Conservation (phyloP, 805 yeast species). For the Wickerhamiella qilinensis region DNA sequence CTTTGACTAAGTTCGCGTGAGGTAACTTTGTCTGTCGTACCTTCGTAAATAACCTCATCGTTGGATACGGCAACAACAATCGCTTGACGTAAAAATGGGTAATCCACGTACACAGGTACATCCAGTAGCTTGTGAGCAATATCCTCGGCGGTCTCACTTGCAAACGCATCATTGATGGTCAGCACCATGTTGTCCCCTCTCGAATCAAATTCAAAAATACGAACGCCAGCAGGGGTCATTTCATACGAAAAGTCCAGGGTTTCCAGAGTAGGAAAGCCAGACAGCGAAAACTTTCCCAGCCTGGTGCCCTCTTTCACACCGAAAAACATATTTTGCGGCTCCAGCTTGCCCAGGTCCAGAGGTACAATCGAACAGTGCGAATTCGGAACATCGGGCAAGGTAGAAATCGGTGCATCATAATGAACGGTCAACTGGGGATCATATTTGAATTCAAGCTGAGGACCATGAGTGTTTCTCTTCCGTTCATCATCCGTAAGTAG, state of each 20-base stretch:
- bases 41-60: slow-evolving; percentile 15
- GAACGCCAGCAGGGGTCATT: slow-evolving; percentile 45
- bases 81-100: slow-evolving; percentile 86
- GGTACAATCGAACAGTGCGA: slow-evolving; percentile 58
- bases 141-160: slow-evolving; percentile 33
- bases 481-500: slow-evolving; percentile 55
- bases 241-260: slow-evolving; percentile 45
- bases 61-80: slow-evolving; percentile 49
- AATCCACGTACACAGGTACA: slow-evolving; percentile 53
- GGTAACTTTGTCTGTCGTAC: neutral
- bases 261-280: slow-evolving; percentile 79
- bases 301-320: slow-evolving; percentile 55
- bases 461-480: slow-evolving; percentile 59
- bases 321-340: slow-evolving; percentile 21
- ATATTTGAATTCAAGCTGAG: slow-evolving; percentile 47
- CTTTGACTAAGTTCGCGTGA: slow-evolving; percentile 27
- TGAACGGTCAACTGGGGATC: slow-evolving; percentile 59
- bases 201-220: slow-evolving; percentile 74
- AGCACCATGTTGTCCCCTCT: slow-evolving; percentile 69
- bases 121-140: slow-evolving; percentile 48
- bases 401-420: slow-evolving; percentile 63
- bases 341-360: slow-evolving; percentile 35
- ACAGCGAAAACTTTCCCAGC: slow-evolving; percentile 52
- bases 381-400: slow-evolving; percentile 55
- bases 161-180: slow-evolving; percentile 33